These are phyloP conservation scores for Zizania latifolia DNA, from an alignment of 176 grass and related monocot genomes.

Conservation along the genomic window DNA sequence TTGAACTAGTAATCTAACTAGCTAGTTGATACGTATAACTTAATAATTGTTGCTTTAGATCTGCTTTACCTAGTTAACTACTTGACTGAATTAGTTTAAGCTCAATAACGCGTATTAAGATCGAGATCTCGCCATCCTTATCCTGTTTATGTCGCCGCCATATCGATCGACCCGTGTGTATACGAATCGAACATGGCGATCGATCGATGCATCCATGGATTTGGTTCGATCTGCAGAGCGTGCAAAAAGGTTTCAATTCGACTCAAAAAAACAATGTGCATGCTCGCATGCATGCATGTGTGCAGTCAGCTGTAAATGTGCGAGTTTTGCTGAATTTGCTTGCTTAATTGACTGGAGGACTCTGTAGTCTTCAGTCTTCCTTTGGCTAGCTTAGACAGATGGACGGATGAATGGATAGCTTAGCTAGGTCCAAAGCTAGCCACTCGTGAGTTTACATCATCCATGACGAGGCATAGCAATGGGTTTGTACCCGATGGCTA, in stretches of 20 bases:
- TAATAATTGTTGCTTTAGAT: no score
- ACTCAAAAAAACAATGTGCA: background rate
- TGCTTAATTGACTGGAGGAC: conserved; percentile 23
- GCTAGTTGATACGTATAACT: background rate
- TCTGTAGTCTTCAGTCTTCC: background rate
- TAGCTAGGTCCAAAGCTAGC: no score
- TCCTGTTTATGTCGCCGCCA: background rate
- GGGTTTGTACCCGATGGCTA: no score
- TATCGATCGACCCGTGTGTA: background rate
- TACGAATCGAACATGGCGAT: background rate
- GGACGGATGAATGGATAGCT: background rate
- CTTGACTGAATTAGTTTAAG: background rate
- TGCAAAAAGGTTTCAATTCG: background rate
- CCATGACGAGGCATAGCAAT: no score
- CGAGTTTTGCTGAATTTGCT: background rate
- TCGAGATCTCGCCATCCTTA: background rate
- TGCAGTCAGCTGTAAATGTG: background rate
- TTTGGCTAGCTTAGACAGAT: background rate
- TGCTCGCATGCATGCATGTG: background rate
- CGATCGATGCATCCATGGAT: background rate
- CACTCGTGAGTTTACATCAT: no score
- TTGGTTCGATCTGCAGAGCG: background rate
- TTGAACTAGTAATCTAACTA: background rate
- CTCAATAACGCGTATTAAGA: background rate
- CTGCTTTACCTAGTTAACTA: background rate